Evolutionary conservation across 2,329 filamentous ascomycete species (phyloP), one percentile per base, ranked within the genome.

Genomic region (Metarhizium robertsii): DNA sequence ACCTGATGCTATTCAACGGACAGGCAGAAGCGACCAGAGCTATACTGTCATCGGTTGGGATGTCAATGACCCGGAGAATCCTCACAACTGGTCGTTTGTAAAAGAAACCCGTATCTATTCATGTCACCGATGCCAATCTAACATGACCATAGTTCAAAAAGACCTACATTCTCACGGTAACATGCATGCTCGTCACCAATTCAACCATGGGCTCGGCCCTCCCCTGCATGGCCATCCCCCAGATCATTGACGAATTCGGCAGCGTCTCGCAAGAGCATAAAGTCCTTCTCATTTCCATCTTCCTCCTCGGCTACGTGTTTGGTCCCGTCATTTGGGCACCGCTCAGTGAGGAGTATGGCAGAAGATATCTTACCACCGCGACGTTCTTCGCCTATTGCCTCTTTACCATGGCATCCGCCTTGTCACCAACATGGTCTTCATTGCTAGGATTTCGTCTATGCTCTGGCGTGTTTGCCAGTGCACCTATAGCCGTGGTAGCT

Each of bases 181-280:
- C 79, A 2, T 81, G 84, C 70, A 66, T 79, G 59, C 75, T 79
- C 54, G 83, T 88, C 50, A 73, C 86, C 65, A 89, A 89, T 66
- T 83, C 79, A 34, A 88, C 85, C 7, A 80, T 88, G 69, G 81
- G 80, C 2, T 85, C 80, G 47, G 76, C 83, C 0, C 72, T 88
- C 6, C 83, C 85, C 0, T 81, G 82, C 54, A 85, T 85, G 66
- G 81, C 81, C 11, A 76, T 83, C 2, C 74, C 78, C 2, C 77
- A 75, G 50, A 85, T 88, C 49, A 71, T 76, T 2, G 64, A 69
- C 4, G 74, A 85, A 60, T 89, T 85, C 70, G 64, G 74, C 53
- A 69, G 86, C 58, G 77, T 76, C 0, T 75, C 74, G 3, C 59
- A 71, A 42, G 64, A 67, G n/a, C 74, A 79, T 54, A 64, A 64